These are phyloP conservation scores for Fusarium sp. DNA, from an alignment of 2,329 filamentous ascomycete genomes.

Conservation along the genomic window DNA sequence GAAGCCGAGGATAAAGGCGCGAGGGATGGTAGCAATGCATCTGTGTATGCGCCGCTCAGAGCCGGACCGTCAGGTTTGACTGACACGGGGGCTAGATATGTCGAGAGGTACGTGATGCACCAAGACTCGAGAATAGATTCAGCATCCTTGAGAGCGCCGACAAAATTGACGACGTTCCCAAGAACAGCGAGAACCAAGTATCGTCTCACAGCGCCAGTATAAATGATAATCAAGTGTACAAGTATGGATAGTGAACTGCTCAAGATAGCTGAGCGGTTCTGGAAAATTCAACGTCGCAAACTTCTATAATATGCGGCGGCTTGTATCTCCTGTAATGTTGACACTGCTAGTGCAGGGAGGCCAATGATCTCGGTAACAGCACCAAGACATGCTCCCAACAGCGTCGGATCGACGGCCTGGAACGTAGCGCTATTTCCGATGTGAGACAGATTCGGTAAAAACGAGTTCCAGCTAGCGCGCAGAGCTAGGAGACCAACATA, in stretches of 20 bases:
- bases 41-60: too few species aligned
- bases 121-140: not conserved
- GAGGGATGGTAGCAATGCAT: too few species aligned
- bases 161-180: not conserved
- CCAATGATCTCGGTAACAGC: not conserved
- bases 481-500: not conserved
- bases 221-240: not conserved
- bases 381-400: not conserved
- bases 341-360: not conserved
- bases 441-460: not conserved
- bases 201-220: not conserved
- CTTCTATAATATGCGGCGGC: not conserved
- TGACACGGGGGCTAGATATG: not conserved
- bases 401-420: not conserved
- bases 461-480: not conserved
- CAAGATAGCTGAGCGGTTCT: not conserved
- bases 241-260: not conserved
- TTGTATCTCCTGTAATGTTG: not conserved
- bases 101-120: not conserved
- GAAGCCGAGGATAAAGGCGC: too few species aligned
- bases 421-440: not conserved
- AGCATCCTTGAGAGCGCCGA: not conserved
- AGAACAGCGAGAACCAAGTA: not conserved
- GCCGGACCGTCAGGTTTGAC: too few species aligned
- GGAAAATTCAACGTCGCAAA: not conserved